Conservation (phyloP, 306 rosid species). For the Trifolium fragiferum region DNA sequence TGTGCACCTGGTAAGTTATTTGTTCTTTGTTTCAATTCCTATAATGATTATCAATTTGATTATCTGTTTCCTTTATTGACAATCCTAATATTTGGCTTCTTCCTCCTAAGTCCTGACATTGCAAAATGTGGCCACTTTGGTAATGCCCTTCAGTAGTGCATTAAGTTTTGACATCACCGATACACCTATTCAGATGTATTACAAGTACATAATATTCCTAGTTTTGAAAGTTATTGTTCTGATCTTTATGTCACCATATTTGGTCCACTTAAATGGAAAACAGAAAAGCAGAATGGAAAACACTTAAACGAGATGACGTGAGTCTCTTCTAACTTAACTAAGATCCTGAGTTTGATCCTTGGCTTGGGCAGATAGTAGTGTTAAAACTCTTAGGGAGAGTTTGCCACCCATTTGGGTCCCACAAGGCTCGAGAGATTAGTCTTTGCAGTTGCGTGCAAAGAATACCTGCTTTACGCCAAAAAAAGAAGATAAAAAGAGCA, state of each 20-base stretch:
- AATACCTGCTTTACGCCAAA: too few species aligned
- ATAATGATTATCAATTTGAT: conserved; percentile 6
- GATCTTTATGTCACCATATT: conserved; percentile 28
- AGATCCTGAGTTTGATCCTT: too few species aligned
- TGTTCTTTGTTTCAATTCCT: neutral
- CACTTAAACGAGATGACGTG: too few species aligned
- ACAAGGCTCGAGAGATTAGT: too few species aligned
- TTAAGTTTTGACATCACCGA: conserved; percentile 25
- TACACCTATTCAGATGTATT: conserved; percentile 20
- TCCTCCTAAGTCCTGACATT: conserved; percentile 1
- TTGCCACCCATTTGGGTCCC: too few species aligned
- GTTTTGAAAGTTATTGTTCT: conserved; percentile 16
- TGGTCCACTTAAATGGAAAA: conserved; percentile 24
- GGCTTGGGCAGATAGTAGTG: too few species aligned
- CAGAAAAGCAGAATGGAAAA: neutral
- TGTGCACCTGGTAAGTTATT: conserved; percentile 69
- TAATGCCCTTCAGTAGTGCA: conserved; percentile 12
- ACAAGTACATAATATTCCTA: neutral
- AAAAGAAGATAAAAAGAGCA: neutral
- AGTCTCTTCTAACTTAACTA: too few species aligned
- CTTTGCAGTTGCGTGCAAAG: too few species aligned
- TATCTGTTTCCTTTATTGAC: neutral
- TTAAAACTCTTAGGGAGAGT: too few species aligned
- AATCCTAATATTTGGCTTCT: neutral
- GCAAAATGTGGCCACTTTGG: neutral